Base-by-base conservation (phyloP, 1,139 yeast species). In the Pichia cactophila region DNA sequence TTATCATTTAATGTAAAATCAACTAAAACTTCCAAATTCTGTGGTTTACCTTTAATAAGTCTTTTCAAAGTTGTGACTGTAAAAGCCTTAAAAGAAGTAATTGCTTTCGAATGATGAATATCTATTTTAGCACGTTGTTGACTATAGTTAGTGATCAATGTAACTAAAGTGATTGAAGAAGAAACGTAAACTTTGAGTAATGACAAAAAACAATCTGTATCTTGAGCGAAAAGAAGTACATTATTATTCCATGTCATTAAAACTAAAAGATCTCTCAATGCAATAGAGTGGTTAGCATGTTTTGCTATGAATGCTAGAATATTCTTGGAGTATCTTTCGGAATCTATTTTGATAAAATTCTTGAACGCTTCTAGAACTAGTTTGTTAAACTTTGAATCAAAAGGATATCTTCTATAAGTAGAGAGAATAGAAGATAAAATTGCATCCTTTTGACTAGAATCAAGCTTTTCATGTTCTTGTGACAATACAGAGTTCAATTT, bases 161-260 rank as follows among this genome's bases (percentile, higher is more conserved):
- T 36, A 45, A 56, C 39, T 12, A 62, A 46, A 23, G 44, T 44
- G 17, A 56, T 47, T 3, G 61, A 49, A 4, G 57, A 44, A 2
- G 55, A 29, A 17, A 56, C 46, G 4, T 61, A 50, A 26, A 46
- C 53, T 9, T 50, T 49, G 4, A 54, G 26, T 10, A 55, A 23
- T 2, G 50, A 39, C 8, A 45, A 55, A 51, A 46, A 58, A 16
- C 52, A 40, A 7, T 53, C 47, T 14, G 50, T 33, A 14, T 51
- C 51, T 4, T 54, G 50, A n/a, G 58, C 51, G 26, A 47, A 41
- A 12, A 45, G 20, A 17, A 54, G 36, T 26, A 71, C 61, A 23
- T 59, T 57, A 52, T 73, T 74, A 44, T 70, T 65, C 89, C 90
- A 84, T 33, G 72, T 70, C 43, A 83, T 68, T 17, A 83, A 67